Evolutionary conservation across 2,329 filamentous ascomycete species (phyloP).

Genomic region (Setomelanomma holmii): DNA sequence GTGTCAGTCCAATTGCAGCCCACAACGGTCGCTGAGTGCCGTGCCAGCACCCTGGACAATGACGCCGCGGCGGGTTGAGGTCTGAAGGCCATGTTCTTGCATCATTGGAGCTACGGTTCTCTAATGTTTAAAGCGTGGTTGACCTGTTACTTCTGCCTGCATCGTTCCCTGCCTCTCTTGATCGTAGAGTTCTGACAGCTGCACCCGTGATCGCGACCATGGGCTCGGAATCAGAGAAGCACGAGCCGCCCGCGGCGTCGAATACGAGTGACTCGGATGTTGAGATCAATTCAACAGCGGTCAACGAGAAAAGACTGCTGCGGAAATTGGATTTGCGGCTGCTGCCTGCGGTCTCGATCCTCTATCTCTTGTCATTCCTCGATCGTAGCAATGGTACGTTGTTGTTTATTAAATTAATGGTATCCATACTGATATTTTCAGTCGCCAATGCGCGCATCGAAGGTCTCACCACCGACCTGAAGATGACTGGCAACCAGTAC

Average conservation of each 20-base stretch:
- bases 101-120: constrained; percentile 28
- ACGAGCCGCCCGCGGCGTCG: constrained; percentile 25
- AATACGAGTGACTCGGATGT: constrained; percentile 35
- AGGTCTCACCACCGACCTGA: constrained; percentile 38
- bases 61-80: constrained; percentile 15
- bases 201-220: constrained; percentile 23
- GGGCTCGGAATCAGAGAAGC: constrained; percentile 28
- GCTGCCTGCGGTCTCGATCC: constrained; percentile 51
- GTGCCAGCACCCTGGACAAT: constrained; percentile 2
- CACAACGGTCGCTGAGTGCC: constrained; percentile 2
- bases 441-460: constrained; percentile 57
- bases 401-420: neutral
- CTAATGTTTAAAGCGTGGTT: constrained; percentile 12
- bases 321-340: constrained; percentile 60
- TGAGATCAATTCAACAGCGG: constrained; percentile 22
- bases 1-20: constrained; percentile 27
- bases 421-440: constrained; percentile 13
- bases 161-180: too few species aligned
- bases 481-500: constrained; percentile 60
- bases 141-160: neutral
- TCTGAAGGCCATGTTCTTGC: constrained; percentile 36
- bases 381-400: constrained; percentile 46
- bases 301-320: constrained; percentile 66
- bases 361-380: constrained; percentile 51
- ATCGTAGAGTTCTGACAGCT: too few species aligned